Base-by-base conservation (phyloP, 495 filamentous ascomycete genomes). In the Aspergillus funiculosus region DNA sequence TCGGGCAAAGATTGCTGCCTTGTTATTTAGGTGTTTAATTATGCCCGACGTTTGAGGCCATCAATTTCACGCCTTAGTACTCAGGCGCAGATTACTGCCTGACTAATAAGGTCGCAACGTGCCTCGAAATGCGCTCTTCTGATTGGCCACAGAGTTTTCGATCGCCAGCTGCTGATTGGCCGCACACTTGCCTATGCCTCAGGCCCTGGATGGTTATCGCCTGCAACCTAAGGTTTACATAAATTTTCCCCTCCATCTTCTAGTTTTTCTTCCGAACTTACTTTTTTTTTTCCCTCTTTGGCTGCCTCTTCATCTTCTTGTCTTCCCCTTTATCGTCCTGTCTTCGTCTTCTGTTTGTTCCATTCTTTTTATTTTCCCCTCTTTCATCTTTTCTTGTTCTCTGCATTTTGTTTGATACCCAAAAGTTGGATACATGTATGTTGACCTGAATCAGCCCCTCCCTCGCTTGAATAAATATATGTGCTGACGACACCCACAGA, bases 121-220 rank as follows among this genome's bases (percentile, higher is more conserved):
- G 17, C 39, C 25, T 10, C 19, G 4, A 27, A n/a, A 10, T 22
- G 14, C 0, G 4, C 2, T 10, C 9, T 3, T 4, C 28, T 42
- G 51, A 43, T 44, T 45, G 40, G 45, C 15, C 14, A 19, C 46
- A 48, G 46, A 48, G 20, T 48, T 48, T 48, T 48, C 35, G 35
- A 38, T 22, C 17, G 3, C 8, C 19, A 9, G 8, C 6, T 20
- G 6, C 11, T 40, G 18, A 48, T 48, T 48, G 45, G 45, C 19
- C n/a, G n/a, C n/a, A n/a, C n/a, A n/a, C n/a, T n/a, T 18, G 9
- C 15, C 24, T 18, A 3, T 37, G 46, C 46, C 42, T 46, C 32
- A 50, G 46, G 44, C n/a, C n/a, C n/a, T n/a, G n/a, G n/a, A n/a
- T n/a, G n/a, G n/a, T n/a, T n/a, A n/a, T n/a, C n/a, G n/a, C n/a